A percentile compares a stretch with the other conserved stretches of the same genome.
phyloP scores from a whole-genome alignment of 1,284 basidiomycete species.

The Tylopilus microsporus region DNA sequence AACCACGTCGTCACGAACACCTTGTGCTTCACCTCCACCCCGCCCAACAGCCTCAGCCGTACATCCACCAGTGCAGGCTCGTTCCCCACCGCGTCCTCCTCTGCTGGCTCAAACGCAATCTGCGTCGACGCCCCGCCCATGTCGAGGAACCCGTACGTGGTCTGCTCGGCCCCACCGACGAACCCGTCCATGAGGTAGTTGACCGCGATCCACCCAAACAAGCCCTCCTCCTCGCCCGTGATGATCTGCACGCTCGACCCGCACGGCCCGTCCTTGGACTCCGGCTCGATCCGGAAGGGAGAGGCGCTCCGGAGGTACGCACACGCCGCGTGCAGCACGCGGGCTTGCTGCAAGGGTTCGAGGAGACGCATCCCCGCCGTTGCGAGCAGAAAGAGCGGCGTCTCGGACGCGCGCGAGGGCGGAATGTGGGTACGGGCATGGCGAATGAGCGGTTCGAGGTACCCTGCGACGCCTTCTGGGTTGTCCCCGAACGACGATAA shows the following conservation, averaged over 20 bases:
- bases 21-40: constrained; percentile 82
- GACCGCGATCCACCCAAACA: constrained; percentile 98
- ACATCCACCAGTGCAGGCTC: constrained; percentile 74
- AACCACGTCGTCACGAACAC: constrained; percentile 99
- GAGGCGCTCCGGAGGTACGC: constrained; percentile 69
- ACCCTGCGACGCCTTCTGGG: constrained; percentile 64
- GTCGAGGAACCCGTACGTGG: constrained; percentile 96
- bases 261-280: constrained; percentile 69
- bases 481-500: constrained; percentile 79
- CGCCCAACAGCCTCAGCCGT: constrained; percentile 75
- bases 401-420: constrained; percentile 74
- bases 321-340: constrained; percentile 75
- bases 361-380: constrained; percentile 97
- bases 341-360: constrained; percentile 61
- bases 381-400: constrained; percentile 90
- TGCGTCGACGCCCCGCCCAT: constrained; percentile 99
- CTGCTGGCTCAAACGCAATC: constrained; percentile 90
- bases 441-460: constrained; percentile 78
- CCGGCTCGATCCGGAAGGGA: constrained; percentile 66
- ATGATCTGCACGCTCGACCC: constrained; percentile 90
- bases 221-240: constrained; percentile 94
- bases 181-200: constrained; percentile 99
- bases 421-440: constrained; percentile 86
- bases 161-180: constrained; percentile 54
- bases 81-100: constrained; percentile 37